Evolutionary conservation across 1,139 yeast genomes (phyloP).

Genomic region (Pichia norvegensis): DNA sequence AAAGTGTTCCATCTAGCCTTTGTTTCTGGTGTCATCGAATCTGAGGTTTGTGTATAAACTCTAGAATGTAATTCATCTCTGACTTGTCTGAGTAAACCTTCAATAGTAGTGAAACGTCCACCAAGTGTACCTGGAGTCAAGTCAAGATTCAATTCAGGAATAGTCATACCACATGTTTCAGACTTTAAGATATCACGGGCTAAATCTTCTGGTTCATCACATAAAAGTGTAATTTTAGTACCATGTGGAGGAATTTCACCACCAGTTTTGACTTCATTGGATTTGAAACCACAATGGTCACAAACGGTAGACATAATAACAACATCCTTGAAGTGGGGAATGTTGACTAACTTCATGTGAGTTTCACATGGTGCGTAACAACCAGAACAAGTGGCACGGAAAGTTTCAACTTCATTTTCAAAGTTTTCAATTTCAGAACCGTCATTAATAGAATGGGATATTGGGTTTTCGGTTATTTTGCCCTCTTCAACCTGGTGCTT

Average conservation of each 20-base stretch:
- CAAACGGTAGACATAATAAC: conserved; percentile 94
- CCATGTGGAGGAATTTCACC: conserved; percentile 92
- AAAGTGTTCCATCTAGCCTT: conserved; percentile 75
- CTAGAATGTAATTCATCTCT: conserved; percentile 79
- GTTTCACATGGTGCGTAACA: conserved; percentile 80
- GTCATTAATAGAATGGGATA: conserved; percentile 53
- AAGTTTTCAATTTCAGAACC: conserved; percentile 78
- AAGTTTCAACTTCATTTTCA: conserved; percentile 84
- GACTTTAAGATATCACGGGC: conserved; percentile 91
- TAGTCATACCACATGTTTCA: conserved; percentile 78
- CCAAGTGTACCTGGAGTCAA: conserved; percentile 96
- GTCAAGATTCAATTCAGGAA: conserved; percentile 88
- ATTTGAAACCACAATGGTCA: conserved; percentile 88
- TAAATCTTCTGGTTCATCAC: conserved; percentile 89
- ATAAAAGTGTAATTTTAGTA: conserved; percentile 59
- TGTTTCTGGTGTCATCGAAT: conserved; percentile 79
- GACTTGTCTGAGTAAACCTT: conserved; percentile 86
- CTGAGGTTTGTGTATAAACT: conserved; percentile 81
- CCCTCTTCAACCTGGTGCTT: conserved; percentile 17
- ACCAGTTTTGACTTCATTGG: conserved; percentile 97
- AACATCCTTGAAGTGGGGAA: conserved; percentile 97
- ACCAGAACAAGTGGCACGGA: conserved; percentile 86
- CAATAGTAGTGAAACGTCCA: conserved; percentile 94
- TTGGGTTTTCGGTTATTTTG: conserved; percentile 36
- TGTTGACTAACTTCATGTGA: conserved; percentile 93